Percentiles rank a stretch among this genome's conserved stretches.
phyloP scores from a whole-genome alignment of 2,329 filamentous ascomycete genomes.

The Stachybotrys chlorohalonatus region DNA sequence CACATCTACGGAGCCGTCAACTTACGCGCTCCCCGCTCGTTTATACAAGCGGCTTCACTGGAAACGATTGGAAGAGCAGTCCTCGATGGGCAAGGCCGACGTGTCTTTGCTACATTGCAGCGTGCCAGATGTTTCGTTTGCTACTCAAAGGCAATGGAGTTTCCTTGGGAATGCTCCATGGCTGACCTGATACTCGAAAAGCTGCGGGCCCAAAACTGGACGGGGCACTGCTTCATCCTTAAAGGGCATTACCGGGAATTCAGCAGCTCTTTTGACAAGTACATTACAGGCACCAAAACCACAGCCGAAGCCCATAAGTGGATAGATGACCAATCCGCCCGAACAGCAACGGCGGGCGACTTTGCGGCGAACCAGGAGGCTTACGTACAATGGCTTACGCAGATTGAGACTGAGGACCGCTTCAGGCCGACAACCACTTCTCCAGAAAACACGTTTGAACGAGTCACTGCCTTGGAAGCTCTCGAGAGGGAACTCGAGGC shows the following conservation, averaged over 20 bases:
- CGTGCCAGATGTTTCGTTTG: constrained; percentile 40
- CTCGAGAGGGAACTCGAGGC: constrained; percentile 40
- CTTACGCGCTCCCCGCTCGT: constrained; percentile 38
- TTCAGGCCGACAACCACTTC: constrained; percentile 26
- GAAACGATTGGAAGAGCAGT: constrained; percentile 43
- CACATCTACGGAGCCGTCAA: constrained; percentile 45
- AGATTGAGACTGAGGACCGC: constrained; percentile 33
- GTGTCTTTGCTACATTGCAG: constrained; percentile 36
- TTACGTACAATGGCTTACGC: constrained; percentile 36
- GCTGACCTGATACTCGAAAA: constrained; percentile 36
- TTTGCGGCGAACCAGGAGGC: constrained; percentile 20
- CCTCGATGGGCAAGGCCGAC: constrained; percentile 36
- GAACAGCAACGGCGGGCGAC: constrained; percentile 9
- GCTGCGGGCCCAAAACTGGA: constrained; percentile 38
- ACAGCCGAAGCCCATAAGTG: constrained; percentile 30
- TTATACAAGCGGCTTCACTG: constrained; percentile 36
- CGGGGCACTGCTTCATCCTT: constrained; percentile 41
- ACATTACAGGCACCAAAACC: constrained; percentile 35
- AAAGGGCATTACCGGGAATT: constrained; percentile 50
- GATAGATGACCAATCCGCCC: constrained; percentile 17
- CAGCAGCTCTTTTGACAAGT: constrained; percentile 40
- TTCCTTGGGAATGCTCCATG: constrained; percentile 39
- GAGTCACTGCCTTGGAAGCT: constrained; percentile 28
- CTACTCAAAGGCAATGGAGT: constrained; percentile 41
- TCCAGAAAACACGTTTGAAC: constrained; percentile 28